Conservation (phyloP, 2,329 filamentous ascomycete species). For the Immersiporthe knoxdaviesiana region DNA sequence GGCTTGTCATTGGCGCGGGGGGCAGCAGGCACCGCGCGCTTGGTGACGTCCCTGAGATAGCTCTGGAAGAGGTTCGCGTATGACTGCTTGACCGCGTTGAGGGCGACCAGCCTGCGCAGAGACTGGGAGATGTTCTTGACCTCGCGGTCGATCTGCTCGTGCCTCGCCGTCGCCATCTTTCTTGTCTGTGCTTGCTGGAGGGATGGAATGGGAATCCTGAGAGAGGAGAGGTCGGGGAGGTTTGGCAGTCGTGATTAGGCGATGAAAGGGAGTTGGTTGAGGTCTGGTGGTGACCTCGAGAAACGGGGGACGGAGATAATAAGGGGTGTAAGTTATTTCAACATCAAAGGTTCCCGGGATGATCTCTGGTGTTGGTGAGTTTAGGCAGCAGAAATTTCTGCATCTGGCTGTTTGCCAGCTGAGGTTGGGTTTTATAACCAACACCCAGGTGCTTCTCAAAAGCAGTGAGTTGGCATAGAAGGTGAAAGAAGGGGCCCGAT, state of each 20-base stretch:
- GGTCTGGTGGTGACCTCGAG: background rate
- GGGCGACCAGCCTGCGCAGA: conserved; percentile 1
- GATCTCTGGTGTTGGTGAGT: background rate
- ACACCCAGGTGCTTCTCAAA: background rate
- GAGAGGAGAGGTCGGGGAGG: background rate
- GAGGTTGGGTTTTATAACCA: background rate
- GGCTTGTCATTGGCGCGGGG: background rate
- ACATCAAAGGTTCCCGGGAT: background rate
- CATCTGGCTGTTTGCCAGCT: background rate
- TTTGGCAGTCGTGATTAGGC: background rate
- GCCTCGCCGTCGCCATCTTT: background rate
- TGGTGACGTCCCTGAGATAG: background rate
- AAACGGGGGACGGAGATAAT: background rate
- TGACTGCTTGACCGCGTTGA: background rate
- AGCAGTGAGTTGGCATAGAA: background rate
- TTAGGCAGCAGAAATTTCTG: background rate
- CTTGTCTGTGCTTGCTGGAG: too few species aligned
- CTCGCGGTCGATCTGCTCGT: background rate
- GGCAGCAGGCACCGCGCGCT: background rate
- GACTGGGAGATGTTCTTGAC: background rate
- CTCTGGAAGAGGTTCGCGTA: background rate
- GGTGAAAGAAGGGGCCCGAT: background rate
- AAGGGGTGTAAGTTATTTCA: background rate
- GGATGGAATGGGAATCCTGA: too few species aligned
- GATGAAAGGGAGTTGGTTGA: background rate